Conservation (phyloP, 2,329 filamentous ascomycete species). For the Cladosporium sp. region DNA sequence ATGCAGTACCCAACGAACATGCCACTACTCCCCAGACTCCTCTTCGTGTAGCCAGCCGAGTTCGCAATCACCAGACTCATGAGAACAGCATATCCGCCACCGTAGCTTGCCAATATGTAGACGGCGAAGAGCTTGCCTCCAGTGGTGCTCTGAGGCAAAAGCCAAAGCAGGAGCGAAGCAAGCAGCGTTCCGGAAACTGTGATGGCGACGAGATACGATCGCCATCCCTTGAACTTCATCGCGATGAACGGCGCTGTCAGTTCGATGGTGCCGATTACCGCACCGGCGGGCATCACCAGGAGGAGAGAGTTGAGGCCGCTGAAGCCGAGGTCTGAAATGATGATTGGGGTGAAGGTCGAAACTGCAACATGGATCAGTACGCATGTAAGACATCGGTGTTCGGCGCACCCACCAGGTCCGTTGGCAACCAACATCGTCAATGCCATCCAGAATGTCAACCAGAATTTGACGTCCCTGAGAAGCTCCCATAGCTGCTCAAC, state of each 20-base stretch:
- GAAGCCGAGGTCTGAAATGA: constrained; percentile 51
- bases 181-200: constrained; percentile 48
- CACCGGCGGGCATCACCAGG: constrained; percentile 46
- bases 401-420: constrained; percentile 33
- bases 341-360: constrained; percentile 49
- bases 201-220: constrained; percentile 45
- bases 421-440: constrained; percentile 49
- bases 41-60: constrained; percentile 56
- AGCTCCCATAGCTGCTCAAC: constrained; percentile 45
- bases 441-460: constrained; percentile 45
- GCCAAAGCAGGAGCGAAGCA: constrained; percentile 48
- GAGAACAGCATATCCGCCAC: constrained; percentile 53
- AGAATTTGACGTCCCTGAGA: constrained; percentile 41
- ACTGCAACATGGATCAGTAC: no score
- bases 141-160: constrained; percentile 44
- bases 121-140: constrained; percentile 53
- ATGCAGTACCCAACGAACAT: constrained; percentile 57
- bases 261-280: constrained; percentile 42
- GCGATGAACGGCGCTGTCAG: constrained; percentile 46
- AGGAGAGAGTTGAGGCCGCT: constrained; percentile 48
- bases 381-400: no score
- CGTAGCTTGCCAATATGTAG: constrained; percentile 52
- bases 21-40: constrained; percentile 51
- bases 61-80: constrained; percentile 56
- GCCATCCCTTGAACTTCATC: constrained; percentile 40